Evolutionary conservation across 2,329 filamentous ascomycete species (phyloP).

Genomic region (Ophiognomonia clavigignenti-juglandacearum): DNA sequence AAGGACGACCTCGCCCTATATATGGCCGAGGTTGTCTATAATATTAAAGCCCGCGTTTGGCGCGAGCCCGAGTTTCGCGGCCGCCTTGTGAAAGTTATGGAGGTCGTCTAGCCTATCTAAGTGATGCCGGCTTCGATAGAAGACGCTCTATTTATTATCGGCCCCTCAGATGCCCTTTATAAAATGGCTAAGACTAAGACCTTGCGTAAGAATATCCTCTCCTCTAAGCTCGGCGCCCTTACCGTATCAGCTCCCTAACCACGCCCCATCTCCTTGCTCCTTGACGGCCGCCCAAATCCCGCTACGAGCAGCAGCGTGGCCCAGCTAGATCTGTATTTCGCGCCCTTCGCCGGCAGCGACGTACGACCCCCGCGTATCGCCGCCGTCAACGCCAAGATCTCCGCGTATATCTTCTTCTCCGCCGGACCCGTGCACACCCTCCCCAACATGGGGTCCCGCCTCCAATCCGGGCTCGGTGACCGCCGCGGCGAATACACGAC

Average conservation of each 20-base stretch:
- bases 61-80: conserved; percentile 24
- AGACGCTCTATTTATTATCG: conserved; percentile 47
- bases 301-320: conserved; percentile 36
- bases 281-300: conserved; percentile 46
- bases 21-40: conserved; percentile 51
- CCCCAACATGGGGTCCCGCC: conserved; percentile 47
- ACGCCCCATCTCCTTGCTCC: conserved; percentile 42
- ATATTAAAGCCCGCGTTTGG: conserved; percentile 41
- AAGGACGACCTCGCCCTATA: conserved; percentile 50
- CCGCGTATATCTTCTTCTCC: conserved; percentile 48
- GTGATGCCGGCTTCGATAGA: conserved; percentile 47
- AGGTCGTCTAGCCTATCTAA: conserved; percentile 40
- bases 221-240: conserved; percentile 46
- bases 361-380: conserved; percentile 44
- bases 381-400: conserved; percentile 44
- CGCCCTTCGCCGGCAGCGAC: conserved; percentile 37
- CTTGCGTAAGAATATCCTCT: conserved; percentile 48
- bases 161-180: conserved; percentile 44
- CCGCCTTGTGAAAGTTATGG: conserved; percentile 29
- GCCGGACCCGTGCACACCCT: conserved; percentile 38
- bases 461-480: conserved; percentile 31
- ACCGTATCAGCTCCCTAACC: conserved; percentile 42
- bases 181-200: conserved; percentile 45
- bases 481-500: conserved; percentile 42
- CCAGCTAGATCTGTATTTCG: conserved; percentile 42